Conservation (phyloP, 495 filamentous ascomycete species). For the Gamarada debralockiae region DNA sequence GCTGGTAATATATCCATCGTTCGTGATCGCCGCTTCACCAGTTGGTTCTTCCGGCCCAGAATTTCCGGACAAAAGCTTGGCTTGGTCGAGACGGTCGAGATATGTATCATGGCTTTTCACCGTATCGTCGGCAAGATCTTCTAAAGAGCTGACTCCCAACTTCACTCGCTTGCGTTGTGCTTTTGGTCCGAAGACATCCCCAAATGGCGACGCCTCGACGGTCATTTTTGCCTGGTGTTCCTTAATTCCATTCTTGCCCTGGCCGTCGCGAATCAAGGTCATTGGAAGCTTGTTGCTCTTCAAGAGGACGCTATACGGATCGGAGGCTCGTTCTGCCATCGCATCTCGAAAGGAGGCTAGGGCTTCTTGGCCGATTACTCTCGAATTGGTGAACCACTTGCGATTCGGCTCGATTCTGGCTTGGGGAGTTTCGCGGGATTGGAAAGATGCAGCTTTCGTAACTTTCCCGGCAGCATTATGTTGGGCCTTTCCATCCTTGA, state of each 20-base stretch:
- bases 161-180: constrained; percentile 89
- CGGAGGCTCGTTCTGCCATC: constrained; percentile 81
- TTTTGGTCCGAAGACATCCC: constrained; percentile 91
- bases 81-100: constrained; percentile 71
- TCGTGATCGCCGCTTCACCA: constrained; percentile 43
- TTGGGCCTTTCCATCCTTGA: constrained; percentile 75
- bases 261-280: constrained; percentile 68
- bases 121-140: constrained; percentile 77
- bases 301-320: constrained; percentile 88
- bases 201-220: constrained; percentile 80
- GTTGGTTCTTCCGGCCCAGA: constrained; percentile 46
- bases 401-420: constrained; percentile 92
- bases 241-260: constrained; percentile 74
- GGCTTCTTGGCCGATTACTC: constrained; percentile 63
- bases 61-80: constrained; percentile 64
- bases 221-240: constrained; percentile 93
- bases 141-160: constrained; percentile 71
- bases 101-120: constrained; percentile 75
- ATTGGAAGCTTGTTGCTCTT: constrained; percentile 94
- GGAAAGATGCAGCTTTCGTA: constrained; percentile 79
- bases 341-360: constrained; percentile 84
- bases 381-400: constrained; percentile 62
- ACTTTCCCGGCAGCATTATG: constrained; percentile 72
- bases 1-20: constrained; percentile 51
- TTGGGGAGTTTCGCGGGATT: constrained; percentile 70